Percentiles rank a stretch among this genome's conserved stretches.
Evolutionary conservation across 306 rosid genomes (phyloP).

Genomic region (Astragalus membranaceus): DNA sequence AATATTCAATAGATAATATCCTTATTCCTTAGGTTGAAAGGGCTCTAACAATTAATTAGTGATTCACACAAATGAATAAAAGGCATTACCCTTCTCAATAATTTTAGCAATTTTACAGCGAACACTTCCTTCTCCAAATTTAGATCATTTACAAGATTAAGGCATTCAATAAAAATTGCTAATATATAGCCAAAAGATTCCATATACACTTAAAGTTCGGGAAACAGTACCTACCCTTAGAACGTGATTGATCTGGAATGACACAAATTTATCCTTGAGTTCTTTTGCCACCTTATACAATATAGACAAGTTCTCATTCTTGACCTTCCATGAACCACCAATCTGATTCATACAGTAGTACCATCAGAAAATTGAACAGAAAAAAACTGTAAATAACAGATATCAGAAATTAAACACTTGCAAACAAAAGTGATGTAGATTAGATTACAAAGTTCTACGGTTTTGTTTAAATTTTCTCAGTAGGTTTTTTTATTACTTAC

Average conservation of each 20-base stretch:
- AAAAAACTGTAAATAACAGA: neutral
- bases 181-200: slow-evolving; percentile 1
- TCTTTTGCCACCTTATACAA: slow-evolving; percentile 60
- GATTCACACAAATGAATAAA: neutral
- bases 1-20: too few relatives aligned
- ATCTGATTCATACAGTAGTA: slow-evolving; percentile 54
- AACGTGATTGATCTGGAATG: slow-evolving; percentile 77
- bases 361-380: slow-evolving; percentile 11
- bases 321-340: slow-evolving; percentile 78
- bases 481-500: neutral
- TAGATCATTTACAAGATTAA: neutral
- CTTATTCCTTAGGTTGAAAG: too few relatives aligned
- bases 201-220: neutral
- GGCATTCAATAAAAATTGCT: neutral
- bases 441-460: neutral
- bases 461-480: neutral
- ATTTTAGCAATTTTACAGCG: neutral
- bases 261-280: slow-evolving; percentile 61
- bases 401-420: neutral
- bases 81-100: neutral
- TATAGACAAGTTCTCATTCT: slow-evolving; percentile 48
- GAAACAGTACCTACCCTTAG: slow-evolving; percentile 63
- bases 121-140: neutral
- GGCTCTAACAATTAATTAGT: too few relatives aligned
- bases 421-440: neutral